phyloP scores from a whole-genome alignment of 108 stramenopile species.

The Nannochloropsis gaditana region DNA sequence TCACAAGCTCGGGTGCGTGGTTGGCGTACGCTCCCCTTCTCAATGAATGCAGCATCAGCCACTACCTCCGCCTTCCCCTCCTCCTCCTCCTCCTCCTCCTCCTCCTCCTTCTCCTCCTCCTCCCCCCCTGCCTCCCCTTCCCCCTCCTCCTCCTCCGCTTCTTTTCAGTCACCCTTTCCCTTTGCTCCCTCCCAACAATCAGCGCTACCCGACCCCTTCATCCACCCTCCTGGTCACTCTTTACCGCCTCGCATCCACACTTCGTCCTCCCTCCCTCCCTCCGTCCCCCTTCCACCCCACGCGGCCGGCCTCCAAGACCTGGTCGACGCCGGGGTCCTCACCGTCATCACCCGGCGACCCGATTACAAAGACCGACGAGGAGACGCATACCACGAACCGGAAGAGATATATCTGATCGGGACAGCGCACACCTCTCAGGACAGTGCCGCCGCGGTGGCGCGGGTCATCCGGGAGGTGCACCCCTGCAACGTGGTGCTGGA shows the following conservation, averaged over 20 bases:
- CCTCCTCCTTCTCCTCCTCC: slow-evolving; percentile 14
- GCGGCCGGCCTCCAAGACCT: not conserved
- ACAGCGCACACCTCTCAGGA: not conserved
- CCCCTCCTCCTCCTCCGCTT: not conserved
- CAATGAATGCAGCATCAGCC: too few species aligned
- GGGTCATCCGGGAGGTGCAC: not conserved
- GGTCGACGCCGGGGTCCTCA: not conserved
- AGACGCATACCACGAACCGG: not conserved
- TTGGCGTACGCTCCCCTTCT: too few species aligned
- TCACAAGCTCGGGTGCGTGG: too few species aligned
- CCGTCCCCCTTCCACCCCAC: not conserved
- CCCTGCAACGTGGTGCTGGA: slow-evolving; percentile 16
- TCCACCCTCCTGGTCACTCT: too few species aligned
- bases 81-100: slow-evolving; percentile 12
- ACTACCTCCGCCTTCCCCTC: not conserved
- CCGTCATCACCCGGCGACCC: slow-evolving; percentile 4
- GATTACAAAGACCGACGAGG: slow-evolving; percentile 14
- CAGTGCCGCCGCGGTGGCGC: not conserved
- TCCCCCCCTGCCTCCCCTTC: not conserved
- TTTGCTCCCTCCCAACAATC: too few species aligned
- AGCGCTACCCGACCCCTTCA: too few species aligned
- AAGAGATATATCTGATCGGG: not conserved
- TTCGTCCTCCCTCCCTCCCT: not conserved
- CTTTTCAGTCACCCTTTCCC: not conserved
- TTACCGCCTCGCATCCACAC: not conserved